Base-by-base conservation (phyloP, 257 asterid genomes). In the Solanum gracilifrons region DNA sequence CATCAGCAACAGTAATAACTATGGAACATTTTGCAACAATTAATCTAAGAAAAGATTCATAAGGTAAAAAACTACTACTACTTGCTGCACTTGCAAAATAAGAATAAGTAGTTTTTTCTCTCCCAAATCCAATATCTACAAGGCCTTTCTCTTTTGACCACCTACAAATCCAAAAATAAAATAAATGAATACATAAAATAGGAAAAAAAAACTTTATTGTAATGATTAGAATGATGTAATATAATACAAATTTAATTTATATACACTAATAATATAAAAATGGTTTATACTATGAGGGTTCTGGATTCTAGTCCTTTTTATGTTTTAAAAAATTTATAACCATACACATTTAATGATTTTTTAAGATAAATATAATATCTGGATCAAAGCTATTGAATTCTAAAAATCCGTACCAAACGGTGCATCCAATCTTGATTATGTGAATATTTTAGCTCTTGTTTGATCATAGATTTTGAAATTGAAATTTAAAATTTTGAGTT, bases 91-190 rank as follows among this genome's bases (percentile, higher is more conserved):
- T 35, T 4, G 91, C 93, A 75, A 89, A 94, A 73, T 94, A 94
- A 3, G 86, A 86, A 66, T 92, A 92, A 7, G 85, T 37, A 5
- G 94, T 93, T 88, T 94, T 94, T 27, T 93, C 95, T 84, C 98
- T 89, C 84, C 96, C 98, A 85, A 94, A 94, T 88, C 98, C 98
- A 89, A 93, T 90, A 51, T 92, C 92, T 33, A 89, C 88, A 0
- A 94, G 92, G 10, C 95, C 90, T 88, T 91, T 89, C 86, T 91
- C 90, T 88, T 85, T 82, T 11, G 95, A 89, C 98, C 98, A 94
- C 87, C 98, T 93, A 60, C 25, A 41, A 20, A 71, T 12, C 4
- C 51, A 39, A 9, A 27, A 18, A 20, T 9, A 27, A 11, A 37
- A 31, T 12, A 9, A 51, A 27, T 1, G 21, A 12, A 32, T 71